Evolutionary conservation across 2,329 filamentous ascomycete species (phyloP).

Genomic region (Pseudopyricularia javanii): DNA sequence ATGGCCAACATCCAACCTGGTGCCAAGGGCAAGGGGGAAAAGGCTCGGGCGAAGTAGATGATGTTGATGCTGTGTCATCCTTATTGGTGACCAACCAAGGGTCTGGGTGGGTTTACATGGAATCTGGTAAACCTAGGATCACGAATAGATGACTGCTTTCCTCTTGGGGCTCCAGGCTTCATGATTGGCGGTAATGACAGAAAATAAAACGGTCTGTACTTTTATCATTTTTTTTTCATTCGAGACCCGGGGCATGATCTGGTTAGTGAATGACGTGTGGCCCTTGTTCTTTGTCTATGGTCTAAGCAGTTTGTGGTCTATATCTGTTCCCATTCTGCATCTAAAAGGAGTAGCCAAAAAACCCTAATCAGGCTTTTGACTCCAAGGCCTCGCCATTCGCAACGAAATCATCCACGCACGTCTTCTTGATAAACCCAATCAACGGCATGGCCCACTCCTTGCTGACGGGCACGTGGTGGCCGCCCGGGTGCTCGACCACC

Average conservation of each 20-base stretch:
- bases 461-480: conserved; percentile 77
- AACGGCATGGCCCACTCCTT: conserved; percentile 71
- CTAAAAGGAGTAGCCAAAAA: neutral
- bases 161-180: neutral
- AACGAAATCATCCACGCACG: conserved; percentile 5
- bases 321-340: neutral
- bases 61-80: neutral
- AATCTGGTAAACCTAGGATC: neutral
- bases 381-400: neutral
- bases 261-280: neutral
- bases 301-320: neutral
- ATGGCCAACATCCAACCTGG: conserved; percentile 88
- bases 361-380: neutral
- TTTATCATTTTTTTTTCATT: neutral
- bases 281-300: neutral
- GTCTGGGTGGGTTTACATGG: neutral
- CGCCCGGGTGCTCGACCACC: conserved; percentile 66
- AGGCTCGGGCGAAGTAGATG: conserved; percentile 1
- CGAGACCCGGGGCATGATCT: neutral
- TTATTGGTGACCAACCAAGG: neutral
- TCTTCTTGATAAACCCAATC: conserved; percentile 22
- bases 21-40: conserved; percentile 21
- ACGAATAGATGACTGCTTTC: neutral
- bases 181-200: neutral
- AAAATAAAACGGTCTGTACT: conserved; percentile 1